Evolutionary conservation across 768 basidiomycete species (phyloP).

Genomic region (Pulveroboletus sp.): DNA sequence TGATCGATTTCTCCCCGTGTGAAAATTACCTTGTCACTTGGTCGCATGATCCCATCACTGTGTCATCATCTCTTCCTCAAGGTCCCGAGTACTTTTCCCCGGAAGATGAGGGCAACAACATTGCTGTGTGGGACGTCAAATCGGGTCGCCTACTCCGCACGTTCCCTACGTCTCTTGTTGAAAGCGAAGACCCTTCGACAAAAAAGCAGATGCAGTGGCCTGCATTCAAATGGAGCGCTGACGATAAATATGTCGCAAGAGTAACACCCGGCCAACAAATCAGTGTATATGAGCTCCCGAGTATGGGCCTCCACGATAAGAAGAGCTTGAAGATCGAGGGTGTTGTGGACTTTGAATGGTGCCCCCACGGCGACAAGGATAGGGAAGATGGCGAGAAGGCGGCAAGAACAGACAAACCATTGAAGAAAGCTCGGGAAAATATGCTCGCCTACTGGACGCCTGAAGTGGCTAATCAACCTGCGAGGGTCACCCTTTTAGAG

Average conservation of each 20-base stretch:
- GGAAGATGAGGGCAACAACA: conserved; percentile 94
- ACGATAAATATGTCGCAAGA: conserved; percentile 92
- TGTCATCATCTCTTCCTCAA: conserved; percentile 76
- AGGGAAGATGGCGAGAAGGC: conserved; percentile 59
- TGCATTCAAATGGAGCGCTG: conserved; percentile 93
- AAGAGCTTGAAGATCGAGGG: conserved; percentile 98
- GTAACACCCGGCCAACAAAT: conserved; percentile 90
- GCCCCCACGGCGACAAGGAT: conserved; percentile 88
- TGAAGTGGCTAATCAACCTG: conserved; percentile 94
- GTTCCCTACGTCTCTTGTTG: conserved; percentile 66
- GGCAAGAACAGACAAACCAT: conserved; percentile 40
- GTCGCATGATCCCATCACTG: conserved; percentile 91
- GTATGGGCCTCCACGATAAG: conserved; percentile 92
- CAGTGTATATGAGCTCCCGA: conserved; percentile 92
- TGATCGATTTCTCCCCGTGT: conserved; percentile 96
- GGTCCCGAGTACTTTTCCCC: conserved; percentile 85
- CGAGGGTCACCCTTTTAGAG: conserved; percentile 88
- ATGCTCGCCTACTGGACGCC: conserved; percentile 98
- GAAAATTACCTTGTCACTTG: conserved; percentile 97
- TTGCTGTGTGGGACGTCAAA: conserved; percentile 99
- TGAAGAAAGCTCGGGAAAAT: conserved; percentile 78
- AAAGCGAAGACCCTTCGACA: conserved; percentile 51
- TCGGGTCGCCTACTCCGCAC: conserved; percentile 90
- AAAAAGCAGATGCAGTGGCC: conserved; percentile 95
- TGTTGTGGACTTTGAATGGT: conserved; percentile 98